Percentiles rank a stretch among this genome's conserved stretches.
These are phyloP conservation scores for Fusarium denticulatum DNA, from an alignment of 2,329 filamentous ascomycete genomes.

Conservation along the genomic window DNA sequence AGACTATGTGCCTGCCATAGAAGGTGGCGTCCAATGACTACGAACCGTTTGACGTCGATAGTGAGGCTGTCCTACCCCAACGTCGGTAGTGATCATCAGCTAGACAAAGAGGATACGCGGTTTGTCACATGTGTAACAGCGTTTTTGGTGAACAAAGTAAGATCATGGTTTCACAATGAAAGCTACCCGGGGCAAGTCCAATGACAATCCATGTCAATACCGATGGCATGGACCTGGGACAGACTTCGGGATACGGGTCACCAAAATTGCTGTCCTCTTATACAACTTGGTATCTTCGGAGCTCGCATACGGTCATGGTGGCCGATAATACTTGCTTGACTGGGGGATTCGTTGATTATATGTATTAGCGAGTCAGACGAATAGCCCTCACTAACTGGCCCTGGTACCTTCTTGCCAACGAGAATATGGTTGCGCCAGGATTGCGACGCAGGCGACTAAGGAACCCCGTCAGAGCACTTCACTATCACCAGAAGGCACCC, in stretches of 20 bases:
- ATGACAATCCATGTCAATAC: constrained; percentile 37
- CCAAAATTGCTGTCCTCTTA: constrained; percentile 16
- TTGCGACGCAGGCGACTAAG: constrained; percentile 15
- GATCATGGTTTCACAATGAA: constrained; percentile 23
- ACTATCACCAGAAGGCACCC: constrained; percentile 22
- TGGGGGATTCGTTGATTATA: constrained; percentile 7
- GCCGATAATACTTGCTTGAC: not conserved
- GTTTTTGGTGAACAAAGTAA: constrained; percentile 19
- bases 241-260: constrained; percentile 19
- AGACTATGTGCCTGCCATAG: constrained; percentile 5
- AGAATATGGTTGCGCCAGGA: constrained; percentile 15
- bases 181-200: constrained; percentile 17
- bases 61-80: constrained; percentile 22
- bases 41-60: constrained; percentile 22
- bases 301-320: constrained; percentile 1
- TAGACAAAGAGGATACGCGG: constrained; percentile 12
- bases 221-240: constrained; percentile 46
- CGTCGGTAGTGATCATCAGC: constrained; percentile 15
- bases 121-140: constrained; percentile 19
- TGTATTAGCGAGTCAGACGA: constrained; percentile 5
- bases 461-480: constrained; percentile 21
- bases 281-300: constrained; percentile 13
- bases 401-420: not conserved
- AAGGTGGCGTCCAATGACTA: constrained; percentile 12
- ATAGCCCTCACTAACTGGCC: constrained; percentile 3